Percentiles rank a stretch among this genome's conserved stretches.
Evolutionary conservation across 331 rosid species (phyloP).

Genomic region (Malus hybrid): DNA sequence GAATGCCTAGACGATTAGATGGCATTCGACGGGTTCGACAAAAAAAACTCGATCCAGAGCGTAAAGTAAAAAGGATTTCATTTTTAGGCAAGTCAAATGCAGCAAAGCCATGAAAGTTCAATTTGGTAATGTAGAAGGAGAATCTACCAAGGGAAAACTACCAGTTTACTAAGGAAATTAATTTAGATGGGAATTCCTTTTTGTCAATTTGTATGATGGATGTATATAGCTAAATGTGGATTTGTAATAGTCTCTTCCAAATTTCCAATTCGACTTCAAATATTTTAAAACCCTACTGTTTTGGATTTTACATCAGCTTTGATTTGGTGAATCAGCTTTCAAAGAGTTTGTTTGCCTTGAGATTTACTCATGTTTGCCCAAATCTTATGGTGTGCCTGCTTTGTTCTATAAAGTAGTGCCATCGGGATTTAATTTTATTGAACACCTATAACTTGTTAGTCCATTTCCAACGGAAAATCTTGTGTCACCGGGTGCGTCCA

Average conservation of each 20-base stretch:
- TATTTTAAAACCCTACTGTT: background rate
- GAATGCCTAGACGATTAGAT: slow-evolving; percentile 8
- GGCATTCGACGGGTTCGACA: slow-evolving; percentile 1
- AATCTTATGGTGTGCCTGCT: too few relatives aligned
- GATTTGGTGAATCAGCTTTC: too few relatives aligned
- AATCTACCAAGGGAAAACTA: background rate
- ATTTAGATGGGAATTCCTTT: background rate
- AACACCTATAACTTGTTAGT: too few relatives aligned
- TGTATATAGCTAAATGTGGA: background rate
- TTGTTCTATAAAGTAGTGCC: too few relatives aligned
- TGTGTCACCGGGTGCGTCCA: too few relatives aligned
- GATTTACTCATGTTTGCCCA: too few relatives aligned
- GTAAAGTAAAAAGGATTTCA: background rate
- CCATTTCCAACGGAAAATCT: too few relatives aligned
- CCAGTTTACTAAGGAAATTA: background rate
- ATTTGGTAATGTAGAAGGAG: background rate
- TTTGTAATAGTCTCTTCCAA: background rate
- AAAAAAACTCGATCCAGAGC: background rate
- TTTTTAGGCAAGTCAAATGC: background rate
- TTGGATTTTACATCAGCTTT: background rate
- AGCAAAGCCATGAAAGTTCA: background rate
- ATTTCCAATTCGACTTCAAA: background rate
- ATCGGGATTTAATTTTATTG: too few relatives aligned
- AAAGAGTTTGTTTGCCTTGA: too few relatives aligned
- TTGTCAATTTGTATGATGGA: background rate